These are phyloP conservation scores for Xylaria arbuscula DNA, from an alignment of 2,329 filamentous ascomycete species.

Conservation along the genomic window DNA sequence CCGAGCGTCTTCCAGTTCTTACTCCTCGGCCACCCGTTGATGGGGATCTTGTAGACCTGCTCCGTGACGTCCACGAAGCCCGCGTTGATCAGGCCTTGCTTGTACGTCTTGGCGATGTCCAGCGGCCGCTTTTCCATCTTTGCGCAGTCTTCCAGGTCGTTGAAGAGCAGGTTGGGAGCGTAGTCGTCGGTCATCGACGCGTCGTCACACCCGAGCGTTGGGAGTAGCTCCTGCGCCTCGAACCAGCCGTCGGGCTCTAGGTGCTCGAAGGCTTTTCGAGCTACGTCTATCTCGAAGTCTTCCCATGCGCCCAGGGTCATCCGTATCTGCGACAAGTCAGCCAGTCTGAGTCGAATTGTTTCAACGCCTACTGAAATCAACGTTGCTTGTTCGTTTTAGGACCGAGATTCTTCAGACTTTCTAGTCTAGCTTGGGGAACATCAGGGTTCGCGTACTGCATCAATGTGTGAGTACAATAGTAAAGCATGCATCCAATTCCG, in stretches of 20 bases:
- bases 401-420: not conserved
- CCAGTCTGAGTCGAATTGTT: not conserved
- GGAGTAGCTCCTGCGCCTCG: constrained; percentile 63
- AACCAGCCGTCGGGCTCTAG: constrained; percentile 65
- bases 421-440: not conserved
- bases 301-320: constrained; percentile 62
- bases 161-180: constrained; percentile 55
- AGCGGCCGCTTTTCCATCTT: constrained; percentile 54
- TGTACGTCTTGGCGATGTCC: constrained; percentile 51
- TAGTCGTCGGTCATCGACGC: constrained; percentile 55
- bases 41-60: constrained; percentile 60
- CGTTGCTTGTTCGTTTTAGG: not conserved
- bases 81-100: constrained; percentile 56
- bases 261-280: constrained; percentile 62
- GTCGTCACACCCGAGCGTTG: constrained; percentile 57
- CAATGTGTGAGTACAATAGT: not conserved
- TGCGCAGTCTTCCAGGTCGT: constrained; percentile 55
- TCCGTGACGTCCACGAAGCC: constrained; percentile 68
- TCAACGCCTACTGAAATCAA: not conserved
- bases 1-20: constrained; percentile 57
- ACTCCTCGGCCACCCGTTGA: constrained; percentile 60
- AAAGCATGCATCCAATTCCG: not conserved
- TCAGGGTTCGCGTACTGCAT: constrained; percentile 12
- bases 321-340: constrained; percentile 51
- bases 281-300: constrained; percentile 60